phyloP scores from a whole-genome alignment of 768 basidiomycete genomes.

The Termitomyces sp. region DNA sequence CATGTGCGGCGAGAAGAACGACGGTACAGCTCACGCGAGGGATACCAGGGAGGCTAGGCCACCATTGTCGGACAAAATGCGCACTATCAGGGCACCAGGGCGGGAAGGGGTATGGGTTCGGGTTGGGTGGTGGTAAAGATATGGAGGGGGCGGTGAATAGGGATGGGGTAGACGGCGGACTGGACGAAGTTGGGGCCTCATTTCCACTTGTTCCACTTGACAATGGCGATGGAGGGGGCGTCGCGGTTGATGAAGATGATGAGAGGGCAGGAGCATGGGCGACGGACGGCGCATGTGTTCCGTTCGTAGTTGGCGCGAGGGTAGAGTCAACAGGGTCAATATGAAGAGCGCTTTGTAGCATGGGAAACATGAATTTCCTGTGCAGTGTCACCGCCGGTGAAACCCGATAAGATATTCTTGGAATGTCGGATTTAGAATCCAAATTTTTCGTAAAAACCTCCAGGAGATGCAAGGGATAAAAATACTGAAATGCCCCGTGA shows the following conservation, averaged over 20 bases:
- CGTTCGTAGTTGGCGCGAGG: not conserved
- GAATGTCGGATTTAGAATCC: slow-evolving; percentile 24
- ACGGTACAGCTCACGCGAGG: slow-evolving; percentile 71
- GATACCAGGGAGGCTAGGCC: slow-evolving; percentile 61
- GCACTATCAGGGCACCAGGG: slow-evolving; percentile 70
- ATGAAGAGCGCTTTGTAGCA: not conserved
- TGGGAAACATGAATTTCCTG: slow-evolving; percentile 50
- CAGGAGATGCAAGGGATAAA: slow-evolving; percentile 52
- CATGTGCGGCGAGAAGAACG: slow-evolving; percentile 58
- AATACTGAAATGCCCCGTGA: slow-evolving; percentile 60
- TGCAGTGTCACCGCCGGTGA: slow-evolving; percentile 40
- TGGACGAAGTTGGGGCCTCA: not conserved
- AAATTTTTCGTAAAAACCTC: slow-evolving; percentile 25
- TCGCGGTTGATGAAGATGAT: not conserved
- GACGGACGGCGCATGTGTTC: not conserved
- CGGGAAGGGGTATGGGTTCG: slow-evolving; percentile 62
- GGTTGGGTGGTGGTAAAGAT: slow-evolving; percentile 11
- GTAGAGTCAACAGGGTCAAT: no score
- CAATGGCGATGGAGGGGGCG: not conserved
- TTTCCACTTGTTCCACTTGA: not conserved
- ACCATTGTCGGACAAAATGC: slow-evolving; percentile 79
- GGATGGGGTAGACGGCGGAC: not conserved
- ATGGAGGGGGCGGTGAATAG: slow-evolving; percentile 7
- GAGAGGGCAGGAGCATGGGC: not conserved
- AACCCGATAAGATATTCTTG: slow-evolving; percentile 34